Percentiles rank a stretch among this genome's conserved stretches.
These are phyloP conservation scores for Eimeria sp. DNA, from an alignment of 169 alveolate species.

Conservation along the genomic window DNA sequence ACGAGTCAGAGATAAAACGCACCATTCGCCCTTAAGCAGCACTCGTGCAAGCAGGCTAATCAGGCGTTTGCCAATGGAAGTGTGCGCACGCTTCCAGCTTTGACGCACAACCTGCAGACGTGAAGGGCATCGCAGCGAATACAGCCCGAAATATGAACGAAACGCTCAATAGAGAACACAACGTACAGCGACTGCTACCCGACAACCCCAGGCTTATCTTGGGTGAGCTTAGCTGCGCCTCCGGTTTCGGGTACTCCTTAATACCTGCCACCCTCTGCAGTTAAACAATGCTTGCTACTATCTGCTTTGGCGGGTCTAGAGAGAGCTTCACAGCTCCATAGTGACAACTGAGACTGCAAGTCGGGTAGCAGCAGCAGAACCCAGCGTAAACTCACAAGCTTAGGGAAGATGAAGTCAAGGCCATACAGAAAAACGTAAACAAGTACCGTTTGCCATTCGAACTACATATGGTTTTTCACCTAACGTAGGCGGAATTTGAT, in stretches of 20 bases:
- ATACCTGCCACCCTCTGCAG: background rate
- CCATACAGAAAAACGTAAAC: background rate
- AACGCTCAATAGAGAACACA: background rate
- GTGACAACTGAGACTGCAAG: background rate
- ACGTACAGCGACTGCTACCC: background rate
- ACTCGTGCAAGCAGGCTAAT: background rate
- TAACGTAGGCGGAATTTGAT: background rate
- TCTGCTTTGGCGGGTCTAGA: background rate
- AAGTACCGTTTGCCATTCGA: background rate
- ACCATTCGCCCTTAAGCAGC: background rate
- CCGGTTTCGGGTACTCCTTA: background rate
- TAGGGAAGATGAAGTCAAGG: background rate
- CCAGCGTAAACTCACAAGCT: background rate
- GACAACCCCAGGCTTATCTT: background rate
- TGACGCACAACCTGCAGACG: background rate
- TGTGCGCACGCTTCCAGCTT: background rate
- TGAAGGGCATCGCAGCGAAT: background rate
- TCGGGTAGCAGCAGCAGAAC: background rate
- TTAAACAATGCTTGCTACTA: background rate
- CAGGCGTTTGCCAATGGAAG: background rate
- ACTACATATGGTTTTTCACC: background rate
- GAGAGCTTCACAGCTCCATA: background rate
- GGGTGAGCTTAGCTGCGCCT: background rate
- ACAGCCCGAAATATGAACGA: background rate
- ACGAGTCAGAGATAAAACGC: background rate